These are phyloP conservation scores for Oryza brachyantha DNA, from an alignment of 176 grass and related monocot species.

Conservation along the genomic window DNA sequence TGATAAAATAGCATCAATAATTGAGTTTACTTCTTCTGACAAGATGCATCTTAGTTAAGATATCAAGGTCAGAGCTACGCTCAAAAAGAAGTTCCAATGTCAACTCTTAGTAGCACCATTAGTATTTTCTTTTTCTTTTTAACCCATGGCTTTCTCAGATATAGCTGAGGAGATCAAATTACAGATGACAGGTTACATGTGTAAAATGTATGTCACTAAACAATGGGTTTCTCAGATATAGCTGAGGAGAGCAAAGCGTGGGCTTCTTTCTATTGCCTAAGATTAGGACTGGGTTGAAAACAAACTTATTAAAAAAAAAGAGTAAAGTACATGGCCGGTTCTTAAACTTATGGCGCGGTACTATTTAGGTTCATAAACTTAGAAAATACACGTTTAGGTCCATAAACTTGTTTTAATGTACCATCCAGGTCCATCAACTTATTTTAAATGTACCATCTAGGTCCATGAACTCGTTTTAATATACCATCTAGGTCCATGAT, in stretches of 20 bases:
- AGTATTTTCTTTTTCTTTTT: not conserved
- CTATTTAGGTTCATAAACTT: too few relatives aligned
- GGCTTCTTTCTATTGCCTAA: not conserved
- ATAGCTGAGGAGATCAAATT: not conserved
- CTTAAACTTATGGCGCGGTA: too few relatives aligned
- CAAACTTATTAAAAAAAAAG: not conserved
- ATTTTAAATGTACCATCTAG: too few relatives aligned
- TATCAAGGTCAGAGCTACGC: conserved; percentile 11
- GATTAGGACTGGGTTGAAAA: too few relatives aligned
- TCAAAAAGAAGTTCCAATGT: conserved; percentile 6
- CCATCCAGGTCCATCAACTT: too few relatives aligned
- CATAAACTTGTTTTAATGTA: too few relatives aligned
- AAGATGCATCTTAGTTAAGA: not conserved
- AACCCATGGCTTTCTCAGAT: not conserved
- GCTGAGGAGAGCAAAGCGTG: not conserved
- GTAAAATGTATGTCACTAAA: too few relatives aligned
- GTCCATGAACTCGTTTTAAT: too few relatives aligned
- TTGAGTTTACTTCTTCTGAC: not conserved
- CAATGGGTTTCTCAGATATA: too few relatives aligned
- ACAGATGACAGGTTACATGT: not conserved
- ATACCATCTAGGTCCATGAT: too few relatives aligned
- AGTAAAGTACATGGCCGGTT: too few relatives aligned
- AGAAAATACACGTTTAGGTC: too few relatives aligned
- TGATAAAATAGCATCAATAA: conserved; percentile 47
- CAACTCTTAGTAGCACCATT: conserved; percentile 11